Evolutionary conservation across 2,329 filamentous ascomycete genomes (phyloP), one percentile per base, ranked within the genome.

Genomic region (Pseudogymnoascus verrucosus): DNA sequence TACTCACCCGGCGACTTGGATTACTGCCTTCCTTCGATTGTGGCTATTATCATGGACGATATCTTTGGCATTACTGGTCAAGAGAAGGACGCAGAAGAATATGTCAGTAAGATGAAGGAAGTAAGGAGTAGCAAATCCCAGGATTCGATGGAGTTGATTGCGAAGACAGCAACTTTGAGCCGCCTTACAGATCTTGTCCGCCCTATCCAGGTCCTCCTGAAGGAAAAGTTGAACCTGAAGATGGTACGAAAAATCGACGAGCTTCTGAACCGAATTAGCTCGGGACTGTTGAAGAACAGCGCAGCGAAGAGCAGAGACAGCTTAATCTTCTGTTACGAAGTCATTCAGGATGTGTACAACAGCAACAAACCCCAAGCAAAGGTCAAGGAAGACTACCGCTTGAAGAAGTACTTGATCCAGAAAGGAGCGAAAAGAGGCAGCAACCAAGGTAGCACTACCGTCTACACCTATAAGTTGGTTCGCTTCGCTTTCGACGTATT

Each of bases 81-180:
- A 76, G 93, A 99, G 73, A 99, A 99, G 76, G 95, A 99, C 70
- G 93, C 93, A 0, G 92, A 97, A 70, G 95, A 93, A 62, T 99
- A 99, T 74, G 88, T 89, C 63, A 96, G 87, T 73, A 90, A 93
- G 75, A 97, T 96, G 88, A 96, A 96, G 76, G 95, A 99, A 77
- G 89, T 99, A 64, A 98, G 96, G 79, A 95, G 90, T 75, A 97
- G 90, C 80, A 99, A 98, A 80, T 97, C 93, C 73, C 96, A 93
- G 71, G 96, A 99, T 73, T 96, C 95, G 0, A 96, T 98, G 88
- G 93, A 98, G 74, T 80, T 98, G 14, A 82, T 98, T 67, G 89
- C 95, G 26, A 90, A 88, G 71, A 92, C 88, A 59, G 88, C 91
- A 1, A 93, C 92, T 1, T 80, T 97, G 23, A 80, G 77, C 61